Evolutionary conservation across 495 filamentous ascomycete species (phyloP), one percentile per base, ranked within the genome.

Genomic region (Podospora anserina): DNA sequence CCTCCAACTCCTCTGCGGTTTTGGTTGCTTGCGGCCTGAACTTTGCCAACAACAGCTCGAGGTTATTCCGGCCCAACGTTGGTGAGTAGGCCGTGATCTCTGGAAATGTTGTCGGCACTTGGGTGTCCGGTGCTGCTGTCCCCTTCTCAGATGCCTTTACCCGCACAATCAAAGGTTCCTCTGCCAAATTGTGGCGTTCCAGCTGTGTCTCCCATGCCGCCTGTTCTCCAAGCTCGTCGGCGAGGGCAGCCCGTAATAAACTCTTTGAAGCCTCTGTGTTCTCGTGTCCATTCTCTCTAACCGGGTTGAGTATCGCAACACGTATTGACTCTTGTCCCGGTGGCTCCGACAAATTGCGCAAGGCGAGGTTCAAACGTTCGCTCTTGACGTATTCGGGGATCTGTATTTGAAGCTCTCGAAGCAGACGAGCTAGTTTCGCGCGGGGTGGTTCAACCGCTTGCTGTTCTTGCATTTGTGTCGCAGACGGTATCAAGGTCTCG

Each of bases 41-140:
- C 77, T 65, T 83, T 77, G 70, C 88, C n/a, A 97, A 78, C 5
- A 98, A 80, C 23, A 98, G 83, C 77, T 97, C 94, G 15, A 97
- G 72, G 66, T 90, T 89, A 61, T 89, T 84, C 13, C 84, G 83
- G 70, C 88, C 86, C 18, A 97, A 77, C 7, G 88, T 79, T 19
- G 87, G 83, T 18, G 92, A 92, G 4, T 91, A 88, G n/a, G 93
- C 81, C 59, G 76, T 27, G 18, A 87, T 32, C 69, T 85, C 83
- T 32, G 79, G 80, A 9, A 85, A 71, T 27, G 77, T 69, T 18
- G 70, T 73, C 23, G 78, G 19, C 19, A 69, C 65, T 7, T 66
- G 68, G 15, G 70, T 72, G 18, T 71, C 67, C 39, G 70, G 49
- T 0, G 62, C 64, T 28, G 49, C 66, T 18, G 75, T 13, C n/a